Conservation (phyloP, 768 basidiomycete genomes). For the Gloeostereum incarnatum region DNA sequence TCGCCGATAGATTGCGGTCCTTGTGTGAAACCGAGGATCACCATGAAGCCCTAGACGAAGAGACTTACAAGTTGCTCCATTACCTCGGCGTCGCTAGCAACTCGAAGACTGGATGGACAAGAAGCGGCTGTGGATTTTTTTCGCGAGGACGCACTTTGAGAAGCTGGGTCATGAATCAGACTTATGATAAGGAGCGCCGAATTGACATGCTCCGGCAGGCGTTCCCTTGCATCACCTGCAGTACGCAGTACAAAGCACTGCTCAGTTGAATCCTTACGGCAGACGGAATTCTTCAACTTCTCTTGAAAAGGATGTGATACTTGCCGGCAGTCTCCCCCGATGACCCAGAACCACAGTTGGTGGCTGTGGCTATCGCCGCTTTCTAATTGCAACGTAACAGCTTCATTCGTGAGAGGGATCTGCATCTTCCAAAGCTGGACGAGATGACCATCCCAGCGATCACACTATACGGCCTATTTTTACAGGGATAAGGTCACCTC, state of each 20-base stretch:
- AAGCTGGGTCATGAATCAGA: slow-evolving; percentile 9
- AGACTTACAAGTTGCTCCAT: slow-evolving; percentile 2
- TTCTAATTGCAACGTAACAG: slow-evolving; percentile 4
- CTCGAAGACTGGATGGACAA: not conserved
- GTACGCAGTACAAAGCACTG: not conserved
- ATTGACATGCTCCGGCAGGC: not conserved
- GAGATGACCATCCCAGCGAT: slow-evolving; percentile 7
- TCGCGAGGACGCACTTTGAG: not conserved
- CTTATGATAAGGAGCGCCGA: not conserved
- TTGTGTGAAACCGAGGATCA: slow-evolving; percentile 1
- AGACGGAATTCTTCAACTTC: slow-evolving; percentile 1
- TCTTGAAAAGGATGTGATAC: slow-evolving; percentile 7
- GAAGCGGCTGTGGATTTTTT: slow-evolving; percentile 4
- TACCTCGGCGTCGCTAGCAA: slow-evolving; percentile 3
- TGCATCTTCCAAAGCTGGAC: not conserved
- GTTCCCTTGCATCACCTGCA: slow-evolving; percentile 6
- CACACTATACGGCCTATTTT: slow-evolving; percentile 14
- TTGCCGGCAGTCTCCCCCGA: not conserved
- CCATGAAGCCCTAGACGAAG: slow-evolving; percentile 1
- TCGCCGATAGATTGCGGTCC: too few relatives aligned
- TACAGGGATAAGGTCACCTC: slow-evolving; percentile 15
- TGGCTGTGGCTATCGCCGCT: slow-evolving; percentile 6
- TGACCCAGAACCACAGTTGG: slow-evolving; percentile 4
- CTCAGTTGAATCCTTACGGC: slow-evolving; percentile 4
- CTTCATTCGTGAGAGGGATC: not conserved